Evolutionary conservation across 441 rosid species (phyloP).

Genomic region (Pelargonium cotyledonis): DNA sequence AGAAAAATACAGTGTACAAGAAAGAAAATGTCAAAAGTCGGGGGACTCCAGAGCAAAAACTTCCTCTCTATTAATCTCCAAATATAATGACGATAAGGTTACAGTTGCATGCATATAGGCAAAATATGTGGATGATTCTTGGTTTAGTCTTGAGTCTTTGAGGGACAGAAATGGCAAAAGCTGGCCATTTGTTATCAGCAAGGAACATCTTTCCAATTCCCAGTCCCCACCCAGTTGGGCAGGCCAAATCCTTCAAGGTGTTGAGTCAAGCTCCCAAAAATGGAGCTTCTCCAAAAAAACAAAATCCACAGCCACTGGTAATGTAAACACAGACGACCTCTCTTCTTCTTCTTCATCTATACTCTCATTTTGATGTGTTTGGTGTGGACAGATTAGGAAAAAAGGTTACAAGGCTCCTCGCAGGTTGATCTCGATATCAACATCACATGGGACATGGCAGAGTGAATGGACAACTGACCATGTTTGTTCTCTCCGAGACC

Average conservation of each 20-base stretch:
- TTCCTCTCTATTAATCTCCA: too few relatives aligned
- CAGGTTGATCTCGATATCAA: conserved; percentile 48
- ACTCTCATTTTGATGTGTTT: not conserved
- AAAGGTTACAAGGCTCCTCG: conserved; percentile 24
- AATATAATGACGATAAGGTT: not conserved
- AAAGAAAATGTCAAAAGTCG: not conserved
- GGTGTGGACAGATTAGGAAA: conserved; percentile 34
- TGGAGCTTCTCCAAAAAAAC: conserved; percentile 20
- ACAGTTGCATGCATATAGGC: not conserved
- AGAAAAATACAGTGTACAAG: not conserved
- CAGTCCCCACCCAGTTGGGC: not conserved
- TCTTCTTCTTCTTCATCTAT: too few relatives aligned
- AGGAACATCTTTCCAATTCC: conserved; percentile 20
- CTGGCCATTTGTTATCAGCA: conserved; percentile 15
- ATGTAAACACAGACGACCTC: conserved; percentile 1
- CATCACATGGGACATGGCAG: conserved; percentile 33
- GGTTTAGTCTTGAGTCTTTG: not conserved
- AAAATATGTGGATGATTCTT: too few relatives aligned
- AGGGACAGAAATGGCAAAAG: conserved; percentile 13
- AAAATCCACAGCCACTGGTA: conserved; percentile 17
- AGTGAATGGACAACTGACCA: conserved; percentile 25
- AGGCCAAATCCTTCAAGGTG: conserved; percentile 11
- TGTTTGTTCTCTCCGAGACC: conserved; percentile 49
- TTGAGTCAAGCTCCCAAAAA: conserved; percentile 1
- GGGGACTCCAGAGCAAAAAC: too few relatives aligned